Evolutionary conservation across 225 moss, liverwort and hornwort species (phyloP), one percentile per base, ranked within the genome.

Genomic region (Anthoceros angustus): DNA sequence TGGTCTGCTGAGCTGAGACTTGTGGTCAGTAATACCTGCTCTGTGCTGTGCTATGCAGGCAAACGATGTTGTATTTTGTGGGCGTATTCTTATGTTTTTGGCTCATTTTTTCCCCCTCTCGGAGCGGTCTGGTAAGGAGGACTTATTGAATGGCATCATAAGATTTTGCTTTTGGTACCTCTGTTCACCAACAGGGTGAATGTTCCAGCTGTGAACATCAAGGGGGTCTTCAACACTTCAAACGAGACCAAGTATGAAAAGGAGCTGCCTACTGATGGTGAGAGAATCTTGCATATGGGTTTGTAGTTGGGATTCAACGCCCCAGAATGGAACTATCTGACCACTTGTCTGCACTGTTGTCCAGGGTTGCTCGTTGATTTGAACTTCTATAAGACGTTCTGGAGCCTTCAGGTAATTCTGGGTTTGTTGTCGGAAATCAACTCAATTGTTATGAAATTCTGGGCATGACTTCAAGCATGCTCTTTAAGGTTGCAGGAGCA

Each of bases 11-110:
- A 5, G 0, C 42, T 25, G 55, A 1, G 38, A 8, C 41, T 12
- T 39, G 39, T 66, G 21, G 67, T 41, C 1, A 14, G 0, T 66
- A 10, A 23, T 62, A 62, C 32, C 9, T 23, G 1, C 25, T 8
- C 20, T 39, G 24, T 62, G 9, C 39, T 63, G 43, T 66, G 4
- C 64, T 20, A 25, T 62, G 18, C 41, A 83, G 84, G 92, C 98
- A n/a, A 98, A 98, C 66, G 98, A 98, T 65, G 98, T 98, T 40
- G 92, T 98, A 10, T 98, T 92, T 68, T 98, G 98, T 80, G 98
- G 98, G 65, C 82, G 98, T 62, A 98, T 98, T 61, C 76, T 98
- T 40, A 98, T 98, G 98, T 98, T 98, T 70, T 76, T 92, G 43
- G 92, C 98, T 45, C 92, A 92, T 74, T 98, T 98, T 60, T 98